Evolutionary conservation across 257 asterid genomes (phyloP).

Genomic region (Solanum piurae): DNA sequence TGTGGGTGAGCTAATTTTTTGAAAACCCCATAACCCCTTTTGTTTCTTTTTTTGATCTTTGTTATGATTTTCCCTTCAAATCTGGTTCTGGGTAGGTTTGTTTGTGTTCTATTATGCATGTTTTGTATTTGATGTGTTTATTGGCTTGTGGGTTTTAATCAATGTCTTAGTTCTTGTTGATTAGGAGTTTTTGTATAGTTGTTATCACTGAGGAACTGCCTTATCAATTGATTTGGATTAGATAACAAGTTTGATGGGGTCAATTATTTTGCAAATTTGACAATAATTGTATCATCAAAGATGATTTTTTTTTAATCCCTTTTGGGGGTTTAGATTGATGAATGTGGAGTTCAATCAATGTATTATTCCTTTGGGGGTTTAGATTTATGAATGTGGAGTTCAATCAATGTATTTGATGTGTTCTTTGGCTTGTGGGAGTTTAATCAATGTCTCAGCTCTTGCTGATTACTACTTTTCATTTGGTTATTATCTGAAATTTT

Average conservation of each 20-base stretch:
- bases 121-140: background rate
- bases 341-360: background rate
- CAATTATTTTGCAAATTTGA: background rate
- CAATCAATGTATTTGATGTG: background rate
- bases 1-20: constrained; percentile 35
- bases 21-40: background rate
- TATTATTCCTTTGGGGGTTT: no score
- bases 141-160: background rate
- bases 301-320: background rate
- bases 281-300: background rate
- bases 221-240: background rate
- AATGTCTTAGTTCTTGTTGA: background rate
- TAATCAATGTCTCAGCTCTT: background rate
- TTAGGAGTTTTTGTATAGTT: background rate
- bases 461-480: background rate
- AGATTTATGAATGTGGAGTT: background rate
- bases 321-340: background rate
- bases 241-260: background rate
- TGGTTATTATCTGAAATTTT: background rate
- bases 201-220: background rate
- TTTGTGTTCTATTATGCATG: background rate
- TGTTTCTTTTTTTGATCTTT: background rate
- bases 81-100: background rate
- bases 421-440: background rate
- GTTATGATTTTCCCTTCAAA: background rate